These are phyloP conservation scores for Serendipita indica DNA, from an alignment of 768 basidiomycete species.

Conservation along the genomic window DNA sequence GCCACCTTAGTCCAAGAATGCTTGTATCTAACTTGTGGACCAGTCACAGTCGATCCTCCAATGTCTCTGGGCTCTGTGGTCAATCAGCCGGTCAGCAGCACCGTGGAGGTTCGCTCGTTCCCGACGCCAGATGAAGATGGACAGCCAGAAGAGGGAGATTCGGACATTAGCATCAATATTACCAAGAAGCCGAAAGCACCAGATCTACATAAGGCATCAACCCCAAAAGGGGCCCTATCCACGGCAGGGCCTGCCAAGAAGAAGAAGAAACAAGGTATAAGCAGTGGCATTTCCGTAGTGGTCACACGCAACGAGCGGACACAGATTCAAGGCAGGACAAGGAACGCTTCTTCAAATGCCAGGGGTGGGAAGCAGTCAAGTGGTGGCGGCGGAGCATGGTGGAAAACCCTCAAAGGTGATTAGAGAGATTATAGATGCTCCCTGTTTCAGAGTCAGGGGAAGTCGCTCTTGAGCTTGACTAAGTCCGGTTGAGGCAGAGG, in stretches of 20 bases:
- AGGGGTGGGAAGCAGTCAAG: background rate
- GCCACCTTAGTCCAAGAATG: no score
- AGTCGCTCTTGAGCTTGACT: background rate
- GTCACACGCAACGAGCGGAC: background rate
- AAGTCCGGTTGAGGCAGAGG: background rate
- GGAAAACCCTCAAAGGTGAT: background rate
- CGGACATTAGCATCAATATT: background rate
- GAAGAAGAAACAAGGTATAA: background rate
- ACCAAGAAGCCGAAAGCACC: background rate
- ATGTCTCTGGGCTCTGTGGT: background rate
- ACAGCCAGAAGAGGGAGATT: no score
- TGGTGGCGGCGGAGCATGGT: background rate
- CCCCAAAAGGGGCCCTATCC: background rate
- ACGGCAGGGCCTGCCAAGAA: background rate
- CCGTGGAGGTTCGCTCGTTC: no score
- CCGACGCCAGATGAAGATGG: no score
- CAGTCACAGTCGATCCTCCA: background rate
- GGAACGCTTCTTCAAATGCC: background rate
- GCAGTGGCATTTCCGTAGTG: background rate
- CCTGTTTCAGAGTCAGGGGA: background rate
- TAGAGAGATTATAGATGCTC: background rate
- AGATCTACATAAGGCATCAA: background rate
- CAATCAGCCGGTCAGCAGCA: background rate
- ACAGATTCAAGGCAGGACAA: no score
- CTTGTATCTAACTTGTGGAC: background rate